Base-by-base conservation (phyloP, 2,329 filamentous ascomycete genomes). In the Microdochium bolleyi region DNA sequence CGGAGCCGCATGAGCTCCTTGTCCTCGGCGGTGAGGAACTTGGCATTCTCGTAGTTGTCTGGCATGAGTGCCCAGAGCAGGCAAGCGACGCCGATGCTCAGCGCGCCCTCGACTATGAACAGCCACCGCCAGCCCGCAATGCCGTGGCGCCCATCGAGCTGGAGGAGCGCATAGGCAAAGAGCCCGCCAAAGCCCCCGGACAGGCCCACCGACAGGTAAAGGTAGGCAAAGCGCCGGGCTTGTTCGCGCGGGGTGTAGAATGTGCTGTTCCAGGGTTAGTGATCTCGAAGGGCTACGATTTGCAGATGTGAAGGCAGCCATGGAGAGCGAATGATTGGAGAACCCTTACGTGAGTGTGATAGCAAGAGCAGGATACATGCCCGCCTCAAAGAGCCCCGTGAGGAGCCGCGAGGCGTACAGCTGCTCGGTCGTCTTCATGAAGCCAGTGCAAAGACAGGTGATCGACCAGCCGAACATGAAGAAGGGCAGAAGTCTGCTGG, bases 11-110 rank as follows among this genome's bases (percentile, higher is more conserved):
- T 54, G 13, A 54, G 27, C 16, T 19, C 50, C 50, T 52, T 52
- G 38, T 54, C 53, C 16, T 54, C 50, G 7, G 52, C 44, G 14
- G 34, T 51, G 4, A 54, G 50, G 34, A 48, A 54, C n/a, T 51
- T 51, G 5, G 53, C 53, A 21, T 49, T 52, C 38, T 54, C 49
- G 44, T 48, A 54, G 32, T 21, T 52, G 44, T 54, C 53, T 46
- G 55, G 55, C 55, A 48, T 55, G 49, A 44, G 30, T 2, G 34
- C 14, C 51, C 51, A 53, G 10, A 53, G 48, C 10, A 50, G 30
- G 21, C 49, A 19, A 21, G 46, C 25, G 24, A 50, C 48, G n/a
- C 48, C 48, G 30, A 53, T 32, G 34, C 51, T 53, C n/a, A 53
- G 46, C 22, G 38, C 34, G 9, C 51, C 51, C 48, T 53, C 46